These are phyloP conservation scores for Alternaria hordeiaustralica DNA, from an alignment of 2,329 filamentous ascomycete genomes.

Conservation along the genomic window DNA sequence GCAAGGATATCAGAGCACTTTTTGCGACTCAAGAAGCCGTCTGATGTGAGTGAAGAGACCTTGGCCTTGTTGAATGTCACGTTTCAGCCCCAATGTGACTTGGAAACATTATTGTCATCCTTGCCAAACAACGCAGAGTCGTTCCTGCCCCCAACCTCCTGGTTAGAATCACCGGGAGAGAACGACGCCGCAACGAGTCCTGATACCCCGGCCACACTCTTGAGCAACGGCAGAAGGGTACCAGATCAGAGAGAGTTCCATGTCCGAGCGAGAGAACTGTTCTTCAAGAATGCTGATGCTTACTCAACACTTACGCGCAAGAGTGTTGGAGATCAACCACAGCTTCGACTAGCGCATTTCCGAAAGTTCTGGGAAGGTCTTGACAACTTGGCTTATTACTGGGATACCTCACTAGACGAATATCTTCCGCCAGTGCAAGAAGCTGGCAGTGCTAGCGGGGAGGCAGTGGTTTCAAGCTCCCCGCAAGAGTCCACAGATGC, in stretches of 20 bases:
- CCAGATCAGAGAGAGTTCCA: slow-evolving; percentile 59
- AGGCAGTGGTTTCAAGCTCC: slow-evolving; percentile 3
- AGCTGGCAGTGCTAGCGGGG: slow-evolving; percentile 5
- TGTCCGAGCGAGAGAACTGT: slow-evolving; percentile 58
- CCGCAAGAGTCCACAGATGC: not conserved
- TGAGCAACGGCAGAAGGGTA: slow-evolving; percentile 58
- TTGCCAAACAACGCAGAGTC: slow-evolving; percentile 42
- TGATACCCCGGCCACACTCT: slow-evolving; percentile 34
- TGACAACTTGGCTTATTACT: slow-evolving; percentile 66
- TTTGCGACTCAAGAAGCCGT: slow-evolving; percentile 48
- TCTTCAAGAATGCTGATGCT: slow-evolving; percentile 62
- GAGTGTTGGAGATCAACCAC: slow-evolving; percentile 53
- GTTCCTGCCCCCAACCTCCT: slow-evolving; percentile 50
- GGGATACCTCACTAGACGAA: slow-evolving; percentile 66
- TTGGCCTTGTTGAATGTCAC: slow-evolving; percentile 53
- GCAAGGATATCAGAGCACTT: slow-evolving; percentile 56
- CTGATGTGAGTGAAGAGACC: slow-evolving; percentile 50
- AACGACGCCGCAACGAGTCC: slow-evolving; percentile 32
- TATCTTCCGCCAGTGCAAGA: slow-evolving; percentile 52
- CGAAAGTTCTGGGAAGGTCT: slow-evolving; percentile 67
- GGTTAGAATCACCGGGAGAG: slow-evolving; percentile 37
- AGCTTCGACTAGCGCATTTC: slow-evolving; percentile 61
- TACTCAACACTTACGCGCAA: slow-evolving; percentile 63
- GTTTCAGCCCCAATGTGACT: slow-evolving; percentile 43
- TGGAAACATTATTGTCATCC: slow-evolving; percentile 49